Conservation (phyloP, 1,284 basidiomycete genomes). For the Naganishia sp. region DNA sequence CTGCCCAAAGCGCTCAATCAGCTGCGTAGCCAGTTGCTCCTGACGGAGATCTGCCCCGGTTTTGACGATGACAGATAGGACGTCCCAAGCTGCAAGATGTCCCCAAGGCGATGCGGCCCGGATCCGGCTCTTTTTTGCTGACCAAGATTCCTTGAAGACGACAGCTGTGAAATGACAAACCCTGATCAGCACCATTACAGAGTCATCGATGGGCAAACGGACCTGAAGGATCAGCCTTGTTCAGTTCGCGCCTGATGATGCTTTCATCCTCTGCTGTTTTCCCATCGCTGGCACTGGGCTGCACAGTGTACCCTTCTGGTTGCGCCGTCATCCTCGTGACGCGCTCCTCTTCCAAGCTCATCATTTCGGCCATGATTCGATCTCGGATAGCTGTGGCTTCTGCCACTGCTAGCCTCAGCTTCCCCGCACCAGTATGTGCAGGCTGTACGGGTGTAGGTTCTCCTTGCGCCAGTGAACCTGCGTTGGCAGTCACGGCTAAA, state of each 20-base stretch:
- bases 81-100: slow-evolving; percentile 73
- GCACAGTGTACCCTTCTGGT: slow-evolving; percentile 62
- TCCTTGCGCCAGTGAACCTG: slow-evolving; percentile 15
- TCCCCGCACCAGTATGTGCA: slow-evolving; percentile 51
- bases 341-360: slow-evolving; percentile 91
- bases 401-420: slow-evolving; percentile 69
- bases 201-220: slow-evolving; percentile 34
- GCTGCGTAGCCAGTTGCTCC: slow-evolving; percentile 94
- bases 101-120: slow-evolving; percentile 92
- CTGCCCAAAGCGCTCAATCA: slow-evolving; percentile 86
- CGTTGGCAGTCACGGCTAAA: slow-evolving; percentile 22
- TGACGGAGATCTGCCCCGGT: slow-evolving; percentile 95
- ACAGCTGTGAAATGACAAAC: slow-evolving; percentile 55
- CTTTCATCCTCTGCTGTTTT: slow-evolving; percentile 84
- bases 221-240: slow-evolving; percentile 95
- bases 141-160: slow-evolving; percentile 95
- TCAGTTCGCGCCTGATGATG: slow-evolving; percentile 88
- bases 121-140: slow-evolving; percentile 91
- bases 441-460: slow-evolving; percentile 21
- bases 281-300: slow-evolving; percentile 51
- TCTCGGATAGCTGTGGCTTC: slow-evolving; percentile 89
- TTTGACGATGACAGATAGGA: slow-evolving; percentile 97
- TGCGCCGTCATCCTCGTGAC: slow-evolving; percentile 89
- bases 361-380: slow-evolving; percentile 98
- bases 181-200: not conserved